Conservation (phyloP, 2,329 filamentous ascomycete species). For the Diplodia corticola region DNA sequence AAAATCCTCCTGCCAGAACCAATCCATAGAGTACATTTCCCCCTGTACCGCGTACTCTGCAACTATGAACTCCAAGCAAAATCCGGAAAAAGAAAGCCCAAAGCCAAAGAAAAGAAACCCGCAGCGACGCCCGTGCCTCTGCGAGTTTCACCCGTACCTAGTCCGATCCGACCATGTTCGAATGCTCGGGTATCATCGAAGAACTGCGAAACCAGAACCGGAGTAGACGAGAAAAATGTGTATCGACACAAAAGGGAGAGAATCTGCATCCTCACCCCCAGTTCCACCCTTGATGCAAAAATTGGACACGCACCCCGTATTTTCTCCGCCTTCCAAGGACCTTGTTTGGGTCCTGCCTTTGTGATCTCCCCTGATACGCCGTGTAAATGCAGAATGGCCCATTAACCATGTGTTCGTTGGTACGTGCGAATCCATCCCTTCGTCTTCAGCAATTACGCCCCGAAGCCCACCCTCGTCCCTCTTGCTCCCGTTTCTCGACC, state of each 20-base stretch:
- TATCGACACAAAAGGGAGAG: neutral
- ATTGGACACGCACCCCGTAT: neutral
- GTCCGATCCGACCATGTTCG: constrained; percentile 10
- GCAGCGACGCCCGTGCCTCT: neutral
- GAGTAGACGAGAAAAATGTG: neutral
- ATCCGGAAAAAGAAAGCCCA: neutral
- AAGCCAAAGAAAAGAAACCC: neutral
- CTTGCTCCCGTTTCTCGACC: no score
- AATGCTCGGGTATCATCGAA: constrained; percentile 16
- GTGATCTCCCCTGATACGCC: constrained; percentile 1
- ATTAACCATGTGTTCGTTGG: constrained; percentile 3
- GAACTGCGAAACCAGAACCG: neutral
- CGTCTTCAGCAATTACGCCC: neutral
- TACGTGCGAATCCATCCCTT: neutral
- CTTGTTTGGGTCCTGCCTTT: neutral
- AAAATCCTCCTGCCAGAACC: neutral
- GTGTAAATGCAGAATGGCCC: constrained; percentile 15
- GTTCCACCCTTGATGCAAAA: neutral
- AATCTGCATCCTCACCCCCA: neutral
- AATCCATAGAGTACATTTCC: neutral
- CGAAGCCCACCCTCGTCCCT: neutral
- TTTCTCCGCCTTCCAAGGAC: neutral
- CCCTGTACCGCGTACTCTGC: neutral
- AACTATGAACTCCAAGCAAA: neutral
- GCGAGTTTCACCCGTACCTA: constrained; percentile 9